Base-by-base conservation (phyloP, 371 early-diverging fungal species). In the Actinomucor elegans region DNA sequence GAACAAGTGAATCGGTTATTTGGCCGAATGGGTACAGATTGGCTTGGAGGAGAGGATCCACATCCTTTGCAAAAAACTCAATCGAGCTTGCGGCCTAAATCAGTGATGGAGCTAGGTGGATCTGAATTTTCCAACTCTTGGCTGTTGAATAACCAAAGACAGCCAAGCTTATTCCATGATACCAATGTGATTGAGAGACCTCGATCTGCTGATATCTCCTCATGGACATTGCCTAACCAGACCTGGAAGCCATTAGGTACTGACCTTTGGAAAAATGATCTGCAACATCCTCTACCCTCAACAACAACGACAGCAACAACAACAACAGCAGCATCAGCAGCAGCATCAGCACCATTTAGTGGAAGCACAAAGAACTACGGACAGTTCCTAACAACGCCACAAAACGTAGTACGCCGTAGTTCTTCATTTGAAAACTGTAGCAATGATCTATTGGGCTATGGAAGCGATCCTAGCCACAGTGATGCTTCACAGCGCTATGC, bases 121-220 rank as follows among this genome's bases (percentile, higher is more conserved):
- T 49, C 71, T 9, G 48, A 63, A 3, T 76, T 77, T 41, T 63
- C 58, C 24, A 60, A 51, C 47, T 64, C 60, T 52, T 80, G 62
- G 71, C 27, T 51, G 28, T n/a, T n/a, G n/a, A n/a, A n/a, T n/a
- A 64, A 56, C 37, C 64, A 42, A 45, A 27, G 53, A 36, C 53
- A 53, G 14, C 36, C 53, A 3, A 53, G 18, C 6, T 43, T 64
- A n/a, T 55, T 59, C 4, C 57, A 57, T 34, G 60, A 48, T 33
- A 63, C 58, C 18, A 52, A 57, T 27, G 60, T 67, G 2, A 62
- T 70, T 40, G 81, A 79, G 46, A 69, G 87, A n/a, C 89, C 89
- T 20, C 81, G 79, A 34, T 86, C 89, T 0, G 87, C 86, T 2
- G 76, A 83, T 35, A 82, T 85, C 3, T 77, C 84, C 4, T 76